Evolutionary conservation across 1,284 basidiomycete genomes (phyloP), one percentile per base, ranked within the genome.

Genomic region (Polyporus tsugae): DNA sequence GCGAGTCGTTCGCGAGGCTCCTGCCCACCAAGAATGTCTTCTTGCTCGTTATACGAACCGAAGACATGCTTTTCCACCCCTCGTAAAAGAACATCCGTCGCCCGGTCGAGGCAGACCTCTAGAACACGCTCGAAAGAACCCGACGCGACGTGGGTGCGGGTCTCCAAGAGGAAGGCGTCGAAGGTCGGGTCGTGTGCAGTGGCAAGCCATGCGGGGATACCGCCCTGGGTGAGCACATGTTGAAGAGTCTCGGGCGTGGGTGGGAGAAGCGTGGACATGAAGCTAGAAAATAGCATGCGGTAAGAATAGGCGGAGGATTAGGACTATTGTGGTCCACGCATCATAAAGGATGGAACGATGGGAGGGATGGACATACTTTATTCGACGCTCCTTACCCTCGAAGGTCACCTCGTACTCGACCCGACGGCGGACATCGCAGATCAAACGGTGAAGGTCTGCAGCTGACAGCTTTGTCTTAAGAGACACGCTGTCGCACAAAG

Each of bases 341-440:
- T 13, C 15, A 19, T 35, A 19, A 38, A 11, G 35, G 9, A 25
- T 6, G 9, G n/a, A 60, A 35, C 15, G 36, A 25, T 6, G 9
- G 13, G 59, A 35, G 10, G 36, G n/a, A 59, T 41, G 39, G 17
- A 77, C 85, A 49, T 76, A 89, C 87, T 87, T 86, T 71, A 87
- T 87, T 69, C 84, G 82, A 59, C 85, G 82, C 72, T 90, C 87
- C 5, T 75, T 82, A 6, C 87, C 89, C 75, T 90, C 90, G 70
- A 88, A 90, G 0, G 88, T 89, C 35, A 87, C 81, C 73, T 93
- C 91, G 66, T 85, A 85, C 73, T 96, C 95, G 4, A 96, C 89
- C 17, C 89, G 82, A 58, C 89, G 82, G 19, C 95, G 86, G 33
- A 95, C 90, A 69, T 94, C 89, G 68, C 83, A 80, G 13, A 96